Conservation (phyloP, 2,329 filamentous ascomycete species). For the Epichloe scottii region DNA sequence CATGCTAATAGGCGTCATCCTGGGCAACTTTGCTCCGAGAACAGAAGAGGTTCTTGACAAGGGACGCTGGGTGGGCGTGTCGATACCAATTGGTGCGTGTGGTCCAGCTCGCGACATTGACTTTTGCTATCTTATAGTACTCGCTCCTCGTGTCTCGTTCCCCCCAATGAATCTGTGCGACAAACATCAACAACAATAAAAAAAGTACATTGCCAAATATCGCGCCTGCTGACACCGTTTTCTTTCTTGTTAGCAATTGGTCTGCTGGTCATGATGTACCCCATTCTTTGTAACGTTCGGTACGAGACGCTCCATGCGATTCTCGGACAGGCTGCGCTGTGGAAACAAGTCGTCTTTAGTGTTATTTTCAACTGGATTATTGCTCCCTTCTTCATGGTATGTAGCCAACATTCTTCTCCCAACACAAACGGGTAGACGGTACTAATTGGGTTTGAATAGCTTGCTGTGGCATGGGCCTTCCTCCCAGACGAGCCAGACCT, state of each 20-base stretch:
- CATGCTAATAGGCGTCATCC: slow-evolving; percentile 61
- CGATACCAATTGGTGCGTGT: slow-evolving; percentile 47
- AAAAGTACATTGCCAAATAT: no score
- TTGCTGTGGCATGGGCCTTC: slow-evolving; percentile 55
- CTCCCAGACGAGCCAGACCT: slow-evolving; percentile 45
- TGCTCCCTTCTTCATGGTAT: slow-evolving; percentile 70
- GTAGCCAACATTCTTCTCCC: slow-evolving; percentile 2
- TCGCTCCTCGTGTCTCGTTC: no score
- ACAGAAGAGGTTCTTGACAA: slow-evolving; percentile 51
- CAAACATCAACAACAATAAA: no score
- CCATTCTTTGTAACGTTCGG: slow-evolving; percentile 75
- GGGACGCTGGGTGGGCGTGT: slow-evolving; percentile 60
- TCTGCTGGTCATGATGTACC: slow-evolving; percentile 87
- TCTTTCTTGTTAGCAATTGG: slow-evolving; percentile 47
- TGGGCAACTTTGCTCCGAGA: slow-evolving; percentile 61
- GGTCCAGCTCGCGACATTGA: no score
- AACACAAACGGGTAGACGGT: neutral
- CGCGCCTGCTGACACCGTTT: no score
- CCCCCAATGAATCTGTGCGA: no score
- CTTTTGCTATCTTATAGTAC: no score
- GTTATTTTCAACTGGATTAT: slow-evolving; percentile 72
- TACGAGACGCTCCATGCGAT: slow-evolving; percentile 63
- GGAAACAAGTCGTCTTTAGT: slow-evolving; percentile 70
- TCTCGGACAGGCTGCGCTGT: slow-evolving; percentile 48
- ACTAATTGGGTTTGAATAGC: slow-evolving; percentile 24